Evolutionary conservation across 2,329 filamentous ascomycete species (phyloP).

Genomic region (Coniosporium tulheliwenetii): DNA sequence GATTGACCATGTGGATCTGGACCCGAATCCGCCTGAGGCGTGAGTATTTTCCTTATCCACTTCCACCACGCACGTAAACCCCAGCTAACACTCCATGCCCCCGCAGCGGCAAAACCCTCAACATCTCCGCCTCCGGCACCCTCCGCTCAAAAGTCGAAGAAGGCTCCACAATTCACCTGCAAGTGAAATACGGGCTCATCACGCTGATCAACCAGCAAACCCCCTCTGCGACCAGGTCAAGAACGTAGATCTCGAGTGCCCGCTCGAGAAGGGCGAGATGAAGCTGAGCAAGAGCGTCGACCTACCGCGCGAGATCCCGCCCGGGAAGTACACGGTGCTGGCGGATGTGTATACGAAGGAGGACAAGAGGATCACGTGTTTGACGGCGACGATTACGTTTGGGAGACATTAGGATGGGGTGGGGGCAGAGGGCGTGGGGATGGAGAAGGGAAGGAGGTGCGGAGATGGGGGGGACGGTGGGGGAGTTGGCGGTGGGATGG

Average conservation of each 20-base stretch:
- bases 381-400: conserved; percentile 61
- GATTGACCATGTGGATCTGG: conserved; percentile 66
- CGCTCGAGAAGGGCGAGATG: conserved; percentile 64
- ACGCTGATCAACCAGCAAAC: conserved; percentile 66
- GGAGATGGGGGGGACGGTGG: too few relatives aligned
- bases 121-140: conserved; percentile 64
- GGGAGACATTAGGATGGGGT: conserved; percentile 17
- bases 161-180: conserved; percentile 66
- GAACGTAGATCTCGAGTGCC: conserved; percentile 81
- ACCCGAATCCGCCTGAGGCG: conserved; percentile 76
- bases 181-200: conserved; percentile 91
- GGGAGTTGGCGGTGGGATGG: too few relatives aligned
- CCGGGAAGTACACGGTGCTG: conserved; percentile 75
- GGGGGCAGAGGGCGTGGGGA: neutral
- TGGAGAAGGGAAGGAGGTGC: neutral
- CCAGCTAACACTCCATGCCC: too few relatives aligned
- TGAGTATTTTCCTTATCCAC: conserved; percentile 33
- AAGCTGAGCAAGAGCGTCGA: conserved; percentile 66
- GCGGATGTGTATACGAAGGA: conserved; percentile 72
- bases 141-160: conserved; percentile 57
- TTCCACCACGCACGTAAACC: conserved; percentile 29
- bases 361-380: conserved; percentile 65
- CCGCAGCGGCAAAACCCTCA: conserved; percentile 54
- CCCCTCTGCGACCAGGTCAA: conserved; percentile 80
- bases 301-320: conserved; percentile 73